These are phyloP conservation scores for Paxillus involutus DNA, from an alignment of 768 basidiomycete species.

Conservation along the genomic window DNA sequence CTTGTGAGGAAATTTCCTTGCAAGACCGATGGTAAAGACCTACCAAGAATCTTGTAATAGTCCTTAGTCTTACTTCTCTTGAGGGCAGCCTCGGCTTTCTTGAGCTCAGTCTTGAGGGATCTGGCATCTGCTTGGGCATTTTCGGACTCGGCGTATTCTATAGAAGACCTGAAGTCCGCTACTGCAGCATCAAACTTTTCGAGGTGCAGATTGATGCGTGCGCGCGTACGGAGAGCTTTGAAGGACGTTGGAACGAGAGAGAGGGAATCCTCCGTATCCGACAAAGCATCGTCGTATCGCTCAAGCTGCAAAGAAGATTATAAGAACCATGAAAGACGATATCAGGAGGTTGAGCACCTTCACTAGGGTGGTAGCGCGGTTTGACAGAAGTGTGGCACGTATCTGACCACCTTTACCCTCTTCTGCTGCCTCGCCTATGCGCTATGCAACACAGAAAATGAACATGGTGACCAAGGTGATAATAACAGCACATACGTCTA, in stretches of 20 bases:
- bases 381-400: conserved; percentile 76
- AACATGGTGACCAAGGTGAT: neutral
- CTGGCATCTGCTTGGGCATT: conserved; percentile 63
- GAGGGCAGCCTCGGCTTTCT: conserved; percentile 77
- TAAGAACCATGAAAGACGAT: conserved; percentile 1
- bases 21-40: neutral
- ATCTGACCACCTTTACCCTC: conserved; percentile 82
- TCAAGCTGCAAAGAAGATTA: conserved; percentile 47
- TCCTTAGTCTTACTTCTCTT: conserved; percentile 91
- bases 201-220: conserved; percentile 71
- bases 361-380: conserved; percentile 78
- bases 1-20: neutral
- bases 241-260: conserved; percentile 62
- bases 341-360: conserved; percentile 47
- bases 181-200: conserved; percentile 74
- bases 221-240: conserved; percentile 86
- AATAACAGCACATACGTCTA: conserved; percentile 49
- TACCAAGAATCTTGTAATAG: conserved; percentile 77
- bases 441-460: conserved; percentile 35
- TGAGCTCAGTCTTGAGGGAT: conserved; percentile 62
- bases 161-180: conserved; percentile 76
- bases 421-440: conserved; percentile 63
- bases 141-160: conserved; percentile 69
- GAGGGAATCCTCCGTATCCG: conserved; percentile 71
- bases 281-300: conserved; percentile 64